Percentiles rank a stretch among this genome's conserved stretches.
Conservation (phyloP, 1,139 yeast species). For the Candida tetrigidarum region DNA sequence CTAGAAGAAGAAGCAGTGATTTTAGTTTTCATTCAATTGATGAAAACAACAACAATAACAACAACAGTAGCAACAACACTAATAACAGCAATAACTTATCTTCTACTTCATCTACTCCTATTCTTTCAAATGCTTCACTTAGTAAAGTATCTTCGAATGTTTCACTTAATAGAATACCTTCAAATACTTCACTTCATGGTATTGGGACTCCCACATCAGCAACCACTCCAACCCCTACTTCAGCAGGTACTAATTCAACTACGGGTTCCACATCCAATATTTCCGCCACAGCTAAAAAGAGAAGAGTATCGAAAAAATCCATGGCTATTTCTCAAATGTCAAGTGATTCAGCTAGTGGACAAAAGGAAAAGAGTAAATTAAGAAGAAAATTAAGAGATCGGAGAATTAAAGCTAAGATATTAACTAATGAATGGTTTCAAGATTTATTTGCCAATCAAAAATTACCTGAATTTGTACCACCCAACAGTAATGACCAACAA, state of each 20-base stretch:
- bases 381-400: constrained; percentile 25
- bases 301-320: constrained; percentile 19
- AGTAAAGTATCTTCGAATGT: constrained; percentile 1
- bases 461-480: constrained; percentile 9
- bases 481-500: not conserved
- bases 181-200: not conserved
- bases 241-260: too few relatives aligned
- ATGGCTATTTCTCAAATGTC: constrained; percentile 20
- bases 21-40: constrained; percentile 6
- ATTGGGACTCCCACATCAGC: not conserved
- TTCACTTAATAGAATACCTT: constrained; percentile 1
- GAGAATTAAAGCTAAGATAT: constrained; percentile 23
- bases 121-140: not conserved
- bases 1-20: constrained; percentile 18
- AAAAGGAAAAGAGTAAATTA: constrained; percentile 23
- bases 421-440: constrained; percentile 21
- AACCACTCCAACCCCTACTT: too few relatives aligned
- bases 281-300: constrained; percentile 6
- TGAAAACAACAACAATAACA: not conserved
- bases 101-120: constrained; percentile 2
- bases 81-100: constrained; percentile 5
- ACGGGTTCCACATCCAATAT: not conserved
- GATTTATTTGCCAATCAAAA: constrained; percentile 19
- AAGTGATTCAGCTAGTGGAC: constrained; percentile 17
- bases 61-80: not conserved